Conservation (phyloP, 805 yeast species). For the Kuraishia piskuri region DNA sequence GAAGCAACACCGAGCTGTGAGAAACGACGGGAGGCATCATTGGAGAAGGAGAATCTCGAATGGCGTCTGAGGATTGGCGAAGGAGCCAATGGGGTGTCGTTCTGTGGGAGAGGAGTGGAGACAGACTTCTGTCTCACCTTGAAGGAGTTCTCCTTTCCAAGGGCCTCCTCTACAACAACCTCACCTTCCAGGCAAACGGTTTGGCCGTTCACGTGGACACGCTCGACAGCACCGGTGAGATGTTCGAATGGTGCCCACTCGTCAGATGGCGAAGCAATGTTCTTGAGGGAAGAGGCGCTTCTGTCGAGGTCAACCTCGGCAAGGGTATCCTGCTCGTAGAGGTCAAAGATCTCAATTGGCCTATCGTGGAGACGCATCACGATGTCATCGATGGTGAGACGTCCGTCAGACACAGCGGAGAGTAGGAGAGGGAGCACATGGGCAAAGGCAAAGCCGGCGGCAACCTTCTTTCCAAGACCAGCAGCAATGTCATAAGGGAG, state of each 20-base stretch:
- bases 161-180: constrained; percentile 47
- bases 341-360: constrained; percentile 75
- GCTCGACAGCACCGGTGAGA: constrained; percentile 77
- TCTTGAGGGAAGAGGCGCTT: constrained; percentile 31
- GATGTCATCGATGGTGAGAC: constrained; percentile 65
- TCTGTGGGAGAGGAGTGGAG: constrained; percentile 16
- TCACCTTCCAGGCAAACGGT: constrained; percentile 83
- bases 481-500: constrained; percentile 67
- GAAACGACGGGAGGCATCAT: constrained; percentile 28
- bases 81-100: constrained; percentile 21
- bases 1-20: constrained; percentile 17
- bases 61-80: constrained; percentile 29
- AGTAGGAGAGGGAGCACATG: constrained; percentile 79
- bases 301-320: constrained; percentile 85
- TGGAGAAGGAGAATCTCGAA: constrained; percentile 45
- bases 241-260: constrained; percentile 52
- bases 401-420: constrained; percentile 69
- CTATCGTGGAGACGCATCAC: constrained; percentile 66
- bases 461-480: constrained; percentile 49
- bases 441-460: constrained; percentile 69
- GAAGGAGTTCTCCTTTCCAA: constrained; percentile 50
- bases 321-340: constrained; percentile 70
- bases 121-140: constrained; percentile 34
- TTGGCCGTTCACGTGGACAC: constrained; percentile 72
- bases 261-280: constrained; percentile 25